Percentiles rank a stretch among this genome's conserved stretches.
Evolutionary conservation across 1,284 basidiomycete genomes (phyloP).

Genomic region (Puccinia hordei): DNA sequence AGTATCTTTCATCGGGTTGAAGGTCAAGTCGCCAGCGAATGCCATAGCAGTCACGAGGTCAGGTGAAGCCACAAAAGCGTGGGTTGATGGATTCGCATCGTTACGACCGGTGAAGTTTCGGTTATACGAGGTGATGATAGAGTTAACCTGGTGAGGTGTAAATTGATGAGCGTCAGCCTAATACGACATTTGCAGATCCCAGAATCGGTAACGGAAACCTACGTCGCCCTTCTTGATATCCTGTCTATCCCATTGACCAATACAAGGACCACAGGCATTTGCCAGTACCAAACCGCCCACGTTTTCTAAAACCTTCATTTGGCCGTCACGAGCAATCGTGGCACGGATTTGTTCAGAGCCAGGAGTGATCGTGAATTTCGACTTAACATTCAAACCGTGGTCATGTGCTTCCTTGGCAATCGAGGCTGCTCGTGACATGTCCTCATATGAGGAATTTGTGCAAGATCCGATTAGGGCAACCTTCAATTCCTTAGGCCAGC

Average conservation of each 20-base stretch:
- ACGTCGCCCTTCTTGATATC: conserved; percentile 95
- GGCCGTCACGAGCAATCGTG: conserved; percentile 93
- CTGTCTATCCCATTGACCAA: conserved; percentile 96
- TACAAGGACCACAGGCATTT: conserved; percentile 98
- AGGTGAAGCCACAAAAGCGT: conserved; percentile 97
- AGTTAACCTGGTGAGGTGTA: conserved; percentile 50
- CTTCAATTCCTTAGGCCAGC: conserved; percentile 95
- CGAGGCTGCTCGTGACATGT: conserved; percentile 95
- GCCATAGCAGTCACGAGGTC: conserved; percentile 97
- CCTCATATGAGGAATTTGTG: conserved; percentile 99
- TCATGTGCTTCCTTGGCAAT: conserved; percentile 84
- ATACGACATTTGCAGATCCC: neutral
- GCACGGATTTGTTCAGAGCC: conserved; percentile 98
- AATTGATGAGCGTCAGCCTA: conserved; percentile 2
- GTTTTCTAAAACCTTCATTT: conserved; percentile 81
- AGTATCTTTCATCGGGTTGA: conserved; percentile 93
- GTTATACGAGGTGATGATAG: conserved; percentile 97
- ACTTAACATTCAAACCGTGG: conserved; percentile 86
- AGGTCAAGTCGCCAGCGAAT: conserved; percentile 88
- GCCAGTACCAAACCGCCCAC: conserved; percentile 92
- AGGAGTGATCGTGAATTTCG: conserved; percentile 95
- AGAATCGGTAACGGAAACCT: conserved; percentile 68
- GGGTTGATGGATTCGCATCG: conserved; percentile 98
- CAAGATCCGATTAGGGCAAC: conserved; percentile 97
- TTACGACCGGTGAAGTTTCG: conserved; percentile 99